A percentile compares a stretch with the other conserved stretches of the same genome.
Conservation (phyloP, 2,329 filamentous ascomycete species). For the Hypoxylon sp. region DNA sequence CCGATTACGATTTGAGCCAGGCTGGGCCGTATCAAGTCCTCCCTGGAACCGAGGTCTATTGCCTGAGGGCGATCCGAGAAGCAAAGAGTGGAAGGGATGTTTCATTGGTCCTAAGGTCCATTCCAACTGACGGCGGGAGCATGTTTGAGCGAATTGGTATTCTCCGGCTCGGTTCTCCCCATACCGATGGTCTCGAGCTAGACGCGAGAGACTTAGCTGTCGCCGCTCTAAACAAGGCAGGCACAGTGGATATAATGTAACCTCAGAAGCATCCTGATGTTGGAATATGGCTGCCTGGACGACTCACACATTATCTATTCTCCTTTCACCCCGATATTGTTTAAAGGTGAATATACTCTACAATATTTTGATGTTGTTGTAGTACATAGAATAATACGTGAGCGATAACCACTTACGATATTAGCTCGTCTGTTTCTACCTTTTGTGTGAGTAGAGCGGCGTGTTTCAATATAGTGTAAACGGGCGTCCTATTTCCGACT, state of each 20-base stretch:
- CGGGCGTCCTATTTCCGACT: neutral
- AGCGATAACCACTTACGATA: neutral
- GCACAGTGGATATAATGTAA: constrained; percentile 5
- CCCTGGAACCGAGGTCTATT: constrained; percentile 7
- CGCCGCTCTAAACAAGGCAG: constrained; percentile 2
- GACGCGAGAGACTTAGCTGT: neutral
- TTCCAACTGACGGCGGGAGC: neutral
- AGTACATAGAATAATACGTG: neutral
- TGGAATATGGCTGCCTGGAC: neutral
- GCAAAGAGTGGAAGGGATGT: neutral
- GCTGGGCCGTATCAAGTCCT: constrained; percentile 8
- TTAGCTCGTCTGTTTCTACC: neutral
- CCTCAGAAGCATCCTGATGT: neutral
- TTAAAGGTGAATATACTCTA: too few species aligned
- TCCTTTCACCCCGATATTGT: too few species aligned
- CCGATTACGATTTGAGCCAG: constrained; percentile 12
- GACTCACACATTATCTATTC: neutral
- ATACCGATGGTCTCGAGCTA: neutral
- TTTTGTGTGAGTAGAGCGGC: constrained; percentile 17
- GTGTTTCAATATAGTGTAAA: neutral
- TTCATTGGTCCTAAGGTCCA: neutral
- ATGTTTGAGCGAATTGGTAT: constrained; percentile 7
- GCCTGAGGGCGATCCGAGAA: constrained; percentile 1
- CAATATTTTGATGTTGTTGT: neutral
- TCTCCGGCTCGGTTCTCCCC: neutral